Conservation (phyloP, 2,329 filamentous ascomycete genomes). For the Dryadomyces sulphureus region DNA sequence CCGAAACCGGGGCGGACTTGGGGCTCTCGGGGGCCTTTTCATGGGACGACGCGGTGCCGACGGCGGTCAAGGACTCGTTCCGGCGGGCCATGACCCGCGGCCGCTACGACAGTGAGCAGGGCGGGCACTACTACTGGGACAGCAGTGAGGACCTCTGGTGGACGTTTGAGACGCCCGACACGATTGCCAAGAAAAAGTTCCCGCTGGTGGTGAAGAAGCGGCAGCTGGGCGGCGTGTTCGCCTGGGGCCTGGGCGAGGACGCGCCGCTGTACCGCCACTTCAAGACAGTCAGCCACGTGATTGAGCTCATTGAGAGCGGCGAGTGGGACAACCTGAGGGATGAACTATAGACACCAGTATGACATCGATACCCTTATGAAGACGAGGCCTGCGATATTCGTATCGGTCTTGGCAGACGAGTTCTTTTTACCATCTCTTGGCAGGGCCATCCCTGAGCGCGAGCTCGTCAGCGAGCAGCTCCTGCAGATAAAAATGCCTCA, state of each 20-base stretch:
- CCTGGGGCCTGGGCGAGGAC: conserved; percentile 62
- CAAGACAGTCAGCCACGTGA: conserved; percentile 16
- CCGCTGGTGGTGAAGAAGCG: conserved; percentile 38
- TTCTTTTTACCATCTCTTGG: too few relatives aligned
- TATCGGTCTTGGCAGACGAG: too few relatives aligned
- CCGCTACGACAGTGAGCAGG: conserved; percentile 37
- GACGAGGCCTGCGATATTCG: too few relatives aligned
- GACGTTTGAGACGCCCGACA: conserved; percentile 53
- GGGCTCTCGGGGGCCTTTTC: conserved; percentile 39
- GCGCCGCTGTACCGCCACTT: conserved; percentile 28
- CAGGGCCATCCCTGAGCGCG: too few relatives aligned
- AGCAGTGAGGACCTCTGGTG: conserved; percentile 45
- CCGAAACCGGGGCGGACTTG: conserved; percentile 42
- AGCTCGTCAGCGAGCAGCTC: too few relatives aligned
- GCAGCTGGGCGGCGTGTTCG: conserved; percentile 55
- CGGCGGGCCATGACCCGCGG: conserved; percentile 36
- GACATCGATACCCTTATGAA: too few relatives aligned
- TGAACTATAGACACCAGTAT: conserved; percentile 12
- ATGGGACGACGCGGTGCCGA: conserved; percentile 39
- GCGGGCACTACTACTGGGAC: conserved; percentile 59
- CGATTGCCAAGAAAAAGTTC: conserved; percentile 45
- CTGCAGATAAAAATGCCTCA: too few relatives aligned
- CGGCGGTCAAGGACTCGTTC: conserved; percentile 42
- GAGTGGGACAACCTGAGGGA: conserved; percentile 6
- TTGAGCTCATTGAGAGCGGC: conserved; percentile 8